These are phyloP conservation scores for Fusarium xylarioides DNA, from an alignment of 2,329 filamentous ascomycete genomes.

Conservation along the genomic window DNA sequence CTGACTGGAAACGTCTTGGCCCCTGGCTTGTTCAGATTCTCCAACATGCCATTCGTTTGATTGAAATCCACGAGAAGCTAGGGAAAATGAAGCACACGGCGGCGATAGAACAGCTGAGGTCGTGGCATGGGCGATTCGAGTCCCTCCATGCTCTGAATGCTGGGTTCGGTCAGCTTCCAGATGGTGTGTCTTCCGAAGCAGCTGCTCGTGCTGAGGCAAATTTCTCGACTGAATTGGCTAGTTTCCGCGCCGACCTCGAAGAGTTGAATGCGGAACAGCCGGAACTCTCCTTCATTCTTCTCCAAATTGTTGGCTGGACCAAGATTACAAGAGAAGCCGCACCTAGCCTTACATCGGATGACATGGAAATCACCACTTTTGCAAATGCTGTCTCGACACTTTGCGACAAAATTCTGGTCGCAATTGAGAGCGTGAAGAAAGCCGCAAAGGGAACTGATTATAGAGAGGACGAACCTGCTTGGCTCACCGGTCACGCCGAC, in stretches of 20 bases:
- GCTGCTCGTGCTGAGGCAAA: slow-evolving; percentile 47
- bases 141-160: slow-evolving; percentile 53
- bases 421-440: slow-evolving; percentile 76
- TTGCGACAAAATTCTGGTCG: slow-evolving; percentile 81
- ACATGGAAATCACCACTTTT: slow-evolving; percentile 54
- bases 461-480: slow-evolving; percentile 49
- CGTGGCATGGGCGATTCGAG: slow-evolving; percentile 60
- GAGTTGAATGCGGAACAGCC: slow-evolving; percentile 55
- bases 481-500: slow-evolving; percentile 56
- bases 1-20: slow-evolving; percentile 43
- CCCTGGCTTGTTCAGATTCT: slow-evolving; percentile 77
- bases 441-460: slow-evolving; percentile 54
- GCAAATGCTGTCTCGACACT: slow-evolving; percentile 68
- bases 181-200: slow-evolving; percentile 56
- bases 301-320: slow-evolving; percentile 74
- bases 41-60: slow-evolving; percentile 66
- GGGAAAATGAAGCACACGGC: slow-evolving; percentile 60
- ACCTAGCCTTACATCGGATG: slow-evolving; percentile 7
- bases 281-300: slow-evolving; percentile 70
- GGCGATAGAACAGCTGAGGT: slow-evolving; percentile 57
- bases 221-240: slow-evolving; percentile 49
- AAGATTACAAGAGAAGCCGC: slow-evolving; percentile 41
- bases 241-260: slow-evolving; percentile 54
- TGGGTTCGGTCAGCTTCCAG: slow-evolving; percentile 59
- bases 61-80: slow-evolving; percentile 74